Evolutionary conservation across 805 yeast species (phyloP), one percentile per base, ranked within the genome.

Genomic region (Nakazawaea ishiwadae): DNA sequence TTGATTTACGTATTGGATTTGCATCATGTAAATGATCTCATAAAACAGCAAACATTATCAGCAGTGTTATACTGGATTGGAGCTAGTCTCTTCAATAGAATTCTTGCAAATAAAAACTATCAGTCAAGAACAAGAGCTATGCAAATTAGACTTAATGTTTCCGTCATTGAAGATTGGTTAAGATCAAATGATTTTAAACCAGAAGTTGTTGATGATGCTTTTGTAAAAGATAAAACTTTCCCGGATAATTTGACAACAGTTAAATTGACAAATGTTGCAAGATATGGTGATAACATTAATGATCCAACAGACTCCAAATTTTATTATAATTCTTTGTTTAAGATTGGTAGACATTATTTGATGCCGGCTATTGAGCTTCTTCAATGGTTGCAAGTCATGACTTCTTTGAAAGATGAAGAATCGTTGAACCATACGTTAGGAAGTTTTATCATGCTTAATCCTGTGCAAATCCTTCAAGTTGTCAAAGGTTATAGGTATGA

Each of bases 81-180:
- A 8, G 66, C 81, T 8, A 71, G 75, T 3, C 51, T 89, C 16
- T 90, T 91, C 65, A 90, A 91, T 58, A 69, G 80, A 37, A 69
- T 89, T 17, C 57, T 90, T 39, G 68, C 77, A 16, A 79, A 76
- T 47, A 77, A 84, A 47, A 84, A 77, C 51, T 83, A 83, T 50
- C 69, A 84, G 37, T 77, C 96, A 1, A 73, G 99, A 45, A 73
- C 87, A 0, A 77, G 81, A 47, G 98, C 97, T 0, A 78, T 93
- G 61, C 98, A 93, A 56, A 81, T 93, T 35, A 69, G 97, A 42
- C 72, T 93, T 41, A 93, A 93, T 52, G 54, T 93, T 8, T 88
- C 96, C 0, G 75, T 84, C 4, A 63, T 93, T 33, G 97, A 93
- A 60, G 96, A 93, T 55, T 93, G 99, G 99, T 74, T 91, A 23